phyloP scores from a whole-genome alignment of 495 filamentous ascomycete genomes.

The Lasiosphaeria hispida region DNA sequence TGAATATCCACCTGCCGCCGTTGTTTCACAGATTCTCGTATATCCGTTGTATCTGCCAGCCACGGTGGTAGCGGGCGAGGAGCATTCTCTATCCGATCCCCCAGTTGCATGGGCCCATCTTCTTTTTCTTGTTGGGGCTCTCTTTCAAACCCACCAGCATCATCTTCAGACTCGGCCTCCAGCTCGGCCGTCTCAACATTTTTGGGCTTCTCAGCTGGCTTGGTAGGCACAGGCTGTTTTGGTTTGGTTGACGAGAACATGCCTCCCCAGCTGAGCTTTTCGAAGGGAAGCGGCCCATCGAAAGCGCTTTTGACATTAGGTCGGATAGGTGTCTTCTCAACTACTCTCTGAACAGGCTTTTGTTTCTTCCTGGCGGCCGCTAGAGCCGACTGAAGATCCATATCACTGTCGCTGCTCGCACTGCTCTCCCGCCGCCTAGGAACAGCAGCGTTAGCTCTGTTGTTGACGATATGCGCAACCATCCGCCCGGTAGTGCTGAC shows the following conservation, averaged over 20 bases:
- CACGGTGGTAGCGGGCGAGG: conserved; percentile 77
- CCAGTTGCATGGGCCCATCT: conserved; percentile 34
- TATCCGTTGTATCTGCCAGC: conserved; percentile 62
- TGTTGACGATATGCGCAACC: conserved; percentile 63
- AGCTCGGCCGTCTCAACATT: conserved; percentile 21
- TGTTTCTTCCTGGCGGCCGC: conserved; percentile 49
- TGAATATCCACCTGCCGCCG: conserved; percentile 44
- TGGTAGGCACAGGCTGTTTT: conserved; percentile 38
- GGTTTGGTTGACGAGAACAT: conserved; percentile 47
- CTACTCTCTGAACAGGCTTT: conserved; percentile 14
- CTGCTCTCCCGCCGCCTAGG: conserved; percentile 42
- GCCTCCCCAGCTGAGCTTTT: conserved; percentile 71
- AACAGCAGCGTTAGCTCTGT: conserved; percentile 54
- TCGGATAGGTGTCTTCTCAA: conserved; percentile 10
- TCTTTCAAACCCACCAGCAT: conserved; percentile 64
- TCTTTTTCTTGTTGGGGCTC: conserved; percentile 1
- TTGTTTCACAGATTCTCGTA: conserved; percentile 49
- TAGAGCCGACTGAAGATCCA: conserved; percentile 61
- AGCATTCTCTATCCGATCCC: conserved; percentile 43
- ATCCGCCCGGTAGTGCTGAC: conserved; percentile 50
- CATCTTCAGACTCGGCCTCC: conserved; percentile 44
- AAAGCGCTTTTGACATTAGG: conserved; percentile 40
- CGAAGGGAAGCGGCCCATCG: conserved; percentile 83
- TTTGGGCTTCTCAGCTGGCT: conserved; percentile 15
- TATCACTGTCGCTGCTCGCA: conserved; percentile 58